Evolutionary conservation across 1,284 basidiomycete species (phyloP).

Genomic region (Boletus chippewaensis): DNA sequence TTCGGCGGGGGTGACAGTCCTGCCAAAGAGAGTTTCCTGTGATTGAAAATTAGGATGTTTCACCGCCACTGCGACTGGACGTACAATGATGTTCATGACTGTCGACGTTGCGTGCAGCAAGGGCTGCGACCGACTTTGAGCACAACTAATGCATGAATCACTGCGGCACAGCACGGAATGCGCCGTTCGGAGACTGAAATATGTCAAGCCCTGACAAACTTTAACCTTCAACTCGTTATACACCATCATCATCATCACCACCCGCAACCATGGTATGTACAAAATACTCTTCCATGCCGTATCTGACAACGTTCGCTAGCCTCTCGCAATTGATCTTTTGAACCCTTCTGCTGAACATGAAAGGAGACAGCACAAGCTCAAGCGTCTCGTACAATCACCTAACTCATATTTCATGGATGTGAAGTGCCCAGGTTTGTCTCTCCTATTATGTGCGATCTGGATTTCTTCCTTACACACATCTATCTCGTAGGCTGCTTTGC

Average conservation of each 20-base stretch:
- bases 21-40: constrained; percentile 91
- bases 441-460: constrained; percentile 8
- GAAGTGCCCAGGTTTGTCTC: constrained; percentile 84
- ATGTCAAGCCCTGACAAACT: constrained; percentile 17
- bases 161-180: constrained; percentile 7
- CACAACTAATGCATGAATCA: background rate
- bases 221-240: constrained; percentile 21
- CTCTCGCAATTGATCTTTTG: constrained; percentile 97
- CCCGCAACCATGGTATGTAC: constrained; percentile 18
- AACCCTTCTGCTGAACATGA: constrained; percentile 89
- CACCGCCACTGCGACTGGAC: constrained; percentile 21
- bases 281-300: background rate
- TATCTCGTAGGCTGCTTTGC: constrained; percentile 73
- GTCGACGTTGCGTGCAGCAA: constrained; percentile 20
- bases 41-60: constrained; percentile 10
- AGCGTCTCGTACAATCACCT: constrained; percentile 96
- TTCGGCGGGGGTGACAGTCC: constrained; percentile 92
- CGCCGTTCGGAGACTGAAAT: constrained; percentile 22
- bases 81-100: constrained; percentile 69
- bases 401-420: constrained; percentile 99
- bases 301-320: constrained; percentile 42
- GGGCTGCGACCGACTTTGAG: constrained; percentile 15
- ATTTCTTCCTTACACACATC: constrained; percentile 6
- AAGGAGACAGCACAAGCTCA: constrained; percentile 95
- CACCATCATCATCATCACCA: constrained; percentile 24